Evolutionary conservation across 345 rosid genomes (phyloP), one percentile per base, ranked within the genome.

Genomic region (Sisymbrium irio): DNA sequence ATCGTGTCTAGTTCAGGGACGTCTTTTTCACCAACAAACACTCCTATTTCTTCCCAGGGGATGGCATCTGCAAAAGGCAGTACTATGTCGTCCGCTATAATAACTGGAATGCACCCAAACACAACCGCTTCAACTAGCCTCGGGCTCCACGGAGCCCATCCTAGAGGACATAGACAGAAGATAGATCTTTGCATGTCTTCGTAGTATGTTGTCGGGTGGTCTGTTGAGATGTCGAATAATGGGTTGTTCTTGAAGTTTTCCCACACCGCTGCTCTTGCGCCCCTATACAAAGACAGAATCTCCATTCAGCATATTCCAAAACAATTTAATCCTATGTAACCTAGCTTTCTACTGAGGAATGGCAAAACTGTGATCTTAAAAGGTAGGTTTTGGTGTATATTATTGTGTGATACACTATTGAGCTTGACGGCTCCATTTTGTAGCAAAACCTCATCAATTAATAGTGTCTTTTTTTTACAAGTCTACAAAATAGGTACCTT

Each of bases 101-200:
- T 95, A 49, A 95, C 89, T 8, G 99, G 98, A 59, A 95, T 92
- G 85, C 99, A 95, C 2, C 99, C 99, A 42, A 95, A 95, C 35
- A 95, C 99, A 60, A 95, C 99, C 3, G 99, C 99, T 85, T 95
- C 99, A 1, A 95, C 99, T 17, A 95, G 79, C 78, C 97, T 85
- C 0, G 99, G 97, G 69, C 99, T 95, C 99, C 99, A 95, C 1
- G 99, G 99, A 0, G 99, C 97, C 99, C 99, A 95, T 0, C 99
- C 97, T 20, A 95, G 85, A 2, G 97, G 97, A 75, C 99, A 95
- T 79, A 95, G 69, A 72, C 97, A 95, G 83, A 94, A 91, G 67
- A 91, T 82, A 28, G 97, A 83, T 75, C 98, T 81, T 33, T 94
- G 98, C 98, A 94, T 94, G 72, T 94, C 98, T 85, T 94, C 97